phyloP scores from a whole-genome alignment of 495 filamentous ascomycete species.

The Diplogelasinospora grovesii region DNA sequence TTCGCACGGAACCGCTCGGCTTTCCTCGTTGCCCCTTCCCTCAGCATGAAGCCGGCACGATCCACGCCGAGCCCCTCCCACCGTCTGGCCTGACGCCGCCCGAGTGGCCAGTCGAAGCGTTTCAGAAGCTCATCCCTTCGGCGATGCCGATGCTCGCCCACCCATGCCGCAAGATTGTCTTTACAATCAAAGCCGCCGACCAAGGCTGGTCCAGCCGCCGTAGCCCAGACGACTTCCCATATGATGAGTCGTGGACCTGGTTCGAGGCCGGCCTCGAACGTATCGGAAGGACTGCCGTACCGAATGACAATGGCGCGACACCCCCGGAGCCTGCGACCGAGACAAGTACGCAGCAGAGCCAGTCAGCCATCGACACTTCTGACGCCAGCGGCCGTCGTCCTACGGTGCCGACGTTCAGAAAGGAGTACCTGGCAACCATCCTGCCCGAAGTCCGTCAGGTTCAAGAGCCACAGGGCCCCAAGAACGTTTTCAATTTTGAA shows the following conservation, averaged over 20 bases:
- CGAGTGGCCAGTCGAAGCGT: conserved; percentile 25
- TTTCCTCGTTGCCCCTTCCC: conserved; percentile 23
- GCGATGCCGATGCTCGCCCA: conserved; percentile 26
- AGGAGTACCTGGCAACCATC: too few relatives aligned
- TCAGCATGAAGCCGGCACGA: not conserved
- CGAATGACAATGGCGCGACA: too few relatives aligned
- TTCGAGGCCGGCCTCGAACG: conserved; percentile 60
- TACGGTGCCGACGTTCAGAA: too few relatives aligned
- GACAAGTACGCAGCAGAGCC: too few relatives aligned
- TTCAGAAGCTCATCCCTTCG: conserved; percentile 25
- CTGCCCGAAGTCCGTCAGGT: too few relatives aligned
- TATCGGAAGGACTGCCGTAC: too few relatives aligned
- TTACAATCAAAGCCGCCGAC: conserved; percentile 57
- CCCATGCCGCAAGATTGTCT: conserved; percentile 54
- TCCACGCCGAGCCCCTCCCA: not conserved
- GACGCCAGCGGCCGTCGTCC: too few relatives aligned
- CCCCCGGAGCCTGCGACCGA: too few relatives aligned
- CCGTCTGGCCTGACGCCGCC: too few relatives aligned
- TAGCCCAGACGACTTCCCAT: conserved; percentile 40
- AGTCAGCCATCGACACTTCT: too few relatives aligned
- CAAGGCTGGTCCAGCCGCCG: conserved; percentile 53
- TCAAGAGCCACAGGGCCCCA: too few relatives aligned
- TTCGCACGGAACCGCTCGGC: conserved; percentile 37
- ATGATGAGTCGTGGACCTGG: conserved; percentile 58
- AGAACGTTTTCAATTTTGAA: too few relatives aligned